These are phyloP conservation scores for Haplosporangium sp. DNA, from an alignment of 371 early-diverging fungal genomes.

Conservation along the genomic window DNA sequence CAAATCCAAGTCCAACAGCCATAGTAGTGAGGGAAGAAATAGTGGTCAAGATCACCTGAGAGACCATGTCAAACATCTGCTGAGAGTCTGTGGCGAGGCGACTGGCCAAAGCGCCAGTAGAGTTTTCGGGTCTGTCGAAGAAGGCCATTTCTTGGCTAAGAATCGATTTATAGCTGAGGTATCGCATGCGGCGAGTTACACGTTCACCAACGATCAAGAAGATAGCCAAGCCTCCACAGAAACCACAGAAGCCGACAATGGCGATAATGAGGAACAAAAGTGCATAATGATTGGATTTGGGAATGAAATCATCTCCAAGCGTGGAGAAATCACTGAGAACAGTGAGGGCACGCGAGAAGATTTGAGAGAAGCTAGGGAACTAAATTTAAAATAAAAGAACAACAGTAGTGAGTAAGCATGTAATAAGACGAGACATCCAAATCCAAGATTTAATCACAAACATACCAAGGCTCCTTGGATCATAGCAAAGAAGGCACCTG, in stretches of 20 bases:
- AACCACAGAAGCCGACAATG: slow-evolving; percentile 78
- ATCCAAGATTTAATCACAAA: background rate
- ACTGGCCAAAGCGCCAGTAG: slow-evolving; percentile 87
- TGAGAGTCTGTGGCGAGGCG: slow-evolving; percentile 89
- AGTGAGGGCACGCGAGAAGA: slow-evolving; percentile 56
- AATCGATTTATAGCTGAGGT: slow-evolving; percentile 58
- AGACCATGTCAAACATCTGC: slow-evolving; percentile 75
- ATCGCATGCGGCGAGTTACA: slow-evolving; percentile 45
- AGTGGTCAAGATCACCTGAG: slow-evolving; percentile 69
- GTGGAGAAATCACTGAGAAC: slow-evolving; percentile 12
- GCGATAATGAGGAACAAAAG: slow-evolving; percentile 82
- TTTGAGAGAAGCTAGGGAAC: slow-evolving; percentile 75
- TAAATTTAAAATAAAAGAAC: background rate
- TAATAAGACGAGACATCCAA: background rate
- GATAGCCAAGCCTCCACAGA: slow-evolving; percentile 32
- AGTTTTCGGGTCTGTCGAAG: slow-evolving; percentile 88
- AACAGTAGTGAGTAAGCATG: background rate
- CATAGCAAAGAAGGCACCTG: slow-evolving; percentile 56
- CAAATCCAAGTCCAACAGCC: slow-evolving; percentile 61
- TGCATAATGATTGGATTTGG: slow-evolving; percentile 41
- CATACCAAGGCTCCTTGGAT: slow-evolving; percentile 66
- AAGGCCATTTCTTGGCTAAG: slow-evolving; percentile 87
- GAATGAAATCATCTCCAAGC: slow-evolving; percentile 47
- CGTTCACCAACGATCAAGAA: slow-evolving; percentile 50
- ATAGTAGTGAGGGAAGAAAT: slow-evolving; percentile 56